These are phyloP conservation scores for Calocera viscosa DNA, from an alignment of 768 basidiomycete genomes.

Conservation along the genomic window DNA sequence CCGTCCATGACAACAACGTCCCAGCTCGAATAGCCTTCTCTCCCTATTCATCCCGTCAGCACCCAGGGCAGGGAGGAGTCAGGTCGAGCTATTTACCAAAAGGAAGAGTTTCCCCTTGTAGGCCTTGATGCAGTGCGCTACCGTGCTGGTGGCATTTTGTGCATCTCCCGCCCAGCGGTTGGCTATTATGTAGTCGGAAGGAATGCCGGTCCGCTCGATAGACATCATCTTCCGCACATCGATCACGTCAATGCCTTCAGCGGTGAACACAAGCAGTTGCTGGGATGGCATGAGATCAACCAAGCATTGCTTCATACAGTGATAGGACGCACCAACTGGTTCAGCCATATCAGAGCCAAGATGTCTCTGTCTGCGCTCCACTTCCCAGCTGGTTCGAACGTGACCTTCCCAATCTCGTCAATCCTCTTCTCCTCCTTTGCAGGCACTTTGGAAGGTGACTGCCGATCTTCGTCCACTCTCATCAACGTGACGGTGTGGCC, in stretches of 20 bases:
- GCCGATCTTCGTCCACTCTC: slow-evolving; percentile 41
- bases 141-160: not conserved
- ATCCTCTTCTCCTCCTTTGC: slow-evolving; percentile 26
- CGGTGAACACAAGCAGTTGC: slow-evolving; percentile 60
- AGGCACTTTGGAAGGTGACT: slow-evolving; percentile 31
- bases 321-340: slow-evolving; percentile 55
- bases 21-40: slow-evolving; percentile 61
- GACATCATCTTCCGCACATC: slow-evolving; percentile 10
- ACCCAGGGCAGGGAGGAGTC: not conserved
- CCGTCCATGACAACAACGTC: slow-evolving; percentile 87
- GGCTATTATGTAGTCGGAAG: not conserved
- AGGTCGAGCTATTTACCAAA: slow-evolving; percentile 45
- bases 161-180: not conserved
- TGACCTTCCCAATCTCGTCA: slow-evolving; percentile 47
- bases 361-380: slow-evolving; percentile 54
- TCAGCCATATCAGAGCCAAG: slow-evolving; percentile 76
- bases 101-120: slow-evolving; percentile 89
- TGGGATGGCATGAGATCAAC: slow-evolving; percentile 22
- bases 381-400: slow-evolving; percentile 46
- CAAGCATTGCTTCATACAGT: not conserved
- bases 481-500: slow-evolving; percentile 54
- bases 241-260: slow-evolving; percentile 42
- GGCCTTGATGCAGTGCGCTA: slow-evolving; percentile 53
- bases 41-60: slow-evolving; percentile 35
- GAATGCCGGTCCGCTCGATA: not conserved